A percentile compares a stretch with the other conserved stretches of the same genome.
These are phyloP conservation scores for Megacollybia marginata DNA, from an alignment of 768 basidiomycete species.

Conservation along the genomic window DNA sequence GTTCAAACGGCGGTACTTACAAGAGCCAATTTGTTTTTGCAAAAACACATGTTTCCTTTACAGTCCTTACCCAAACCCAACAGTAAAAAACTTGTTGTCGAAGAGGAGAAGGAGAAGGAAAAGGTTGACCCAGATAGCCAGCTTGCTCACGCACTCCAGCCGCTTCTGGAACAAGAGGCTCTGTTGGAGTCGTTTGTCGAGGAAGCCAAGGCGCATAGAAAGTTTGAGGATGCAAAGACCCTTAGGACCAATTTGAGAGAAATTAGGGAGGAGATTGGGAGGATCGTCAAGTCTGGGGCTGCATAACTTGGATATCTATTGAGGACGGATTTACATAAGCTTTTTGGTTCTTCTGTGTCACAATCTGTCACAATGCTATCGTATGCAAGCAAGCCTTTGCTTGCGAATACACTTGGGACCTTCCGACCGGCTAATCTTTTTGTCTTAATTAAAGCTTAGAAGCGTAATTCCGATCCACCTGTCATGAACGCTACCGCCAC, in stretches of 20 bases:
- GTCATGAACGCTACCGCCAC: too few relatives aligned
- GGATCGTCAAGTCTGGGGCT: conserved; percentile 30
- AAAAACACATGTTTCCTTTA: conserved; percentile 85
- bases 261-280: conserved; percentile 78
- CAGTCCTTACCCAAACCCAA: conserved; percentile 45
- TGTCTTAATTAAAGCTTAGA: too few relatives aligned
- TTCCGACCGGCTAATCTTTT: too few relatives aligned
- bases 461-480: too few relatives aligned
- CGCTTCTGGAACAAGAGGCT: conserved; percentile 90
- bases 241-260: conserved; percentile 75
- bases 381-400: too few relatives aligned
- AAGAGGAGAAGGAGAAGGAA: conserved; percentile 11
- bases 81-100: conserved; percentile 3
- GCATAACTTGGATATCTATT: too few relatives aligned
- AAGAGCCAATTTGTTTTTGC: conserved; percentile 73
- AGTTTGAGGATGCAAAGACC: conserved; percentile 92
- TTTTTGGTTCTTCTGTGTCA: too few relatives aligned
- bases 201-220: conserved; percentile 83
- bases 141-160: conserved; percentile 71
- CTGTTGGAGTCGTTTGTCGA: conserved; percentile 85
- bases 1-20: conserved; percentile 77
- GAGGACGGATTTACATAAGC: too few relatives aligned
- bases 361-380: too few relatives aligned
- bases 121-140: conserved; percentile 61
- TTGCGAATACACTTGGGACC: too few relatives aligned